Conservation (phyloP, 805 yeast species). For the Saccharomycopsis fibuligera region DNA sequence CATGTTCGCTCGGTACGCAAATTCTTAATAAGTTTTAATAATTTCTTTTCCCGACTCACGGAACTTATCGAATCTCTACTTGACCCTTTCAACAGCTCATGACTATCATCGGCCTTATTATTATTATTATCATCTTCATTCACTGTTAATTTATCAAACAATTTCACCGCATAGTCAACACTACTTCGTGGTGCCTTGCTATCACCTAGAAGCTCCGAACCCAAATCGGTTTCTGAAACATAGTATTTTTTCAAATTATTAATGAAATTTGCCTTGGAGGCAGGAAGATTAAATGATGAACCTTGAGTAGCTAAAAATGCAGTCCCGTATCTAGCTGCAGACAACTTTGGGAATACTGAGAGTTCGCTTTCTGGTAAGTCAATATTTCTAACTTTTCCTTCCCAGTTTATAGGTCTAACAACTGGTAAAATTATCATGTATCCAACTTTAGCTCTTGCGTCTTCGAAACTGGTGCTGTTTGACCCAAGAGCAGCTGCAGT, state of each 20-base stretch:
- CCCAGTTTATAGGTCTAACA: slow-evolving; percentile 11
- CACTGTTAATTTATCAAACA: slow-evolving; percentile 10
- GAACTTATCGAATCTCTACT: not conserved
- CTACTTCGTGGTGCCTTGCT: not conserved
- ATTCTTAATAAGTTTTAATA: slow-evolving; percentile 4
- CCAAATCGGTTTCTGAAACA: slow-evolving; percentile 7
- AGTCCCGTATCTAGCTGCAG: slow-evolving; percentile 12
- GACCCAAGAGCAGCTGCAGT: not conserved
- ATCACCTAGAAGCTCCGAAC: not conserved
- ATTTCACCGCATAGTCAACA: slow-evolving; percentile 1
- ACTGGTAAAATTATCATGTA: slow-evolving; percentile 17
- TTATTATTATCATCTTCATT: not conserved
- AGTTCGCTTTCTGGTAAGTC: not conserved
- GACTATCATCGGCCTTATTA: not conserved
- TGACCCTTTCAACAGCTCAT: too few relatives aligned
- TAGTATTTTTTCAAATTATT: slow-evolving; percentile 14
- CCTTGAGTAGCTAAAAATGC: slow-evolving; percentile 16
- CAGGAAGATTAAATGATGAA: slow-evolving; percentile 9
- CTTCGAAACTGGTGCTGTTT: not conserved
- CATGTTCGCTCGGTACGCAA: slow-evolving; percentile 14
- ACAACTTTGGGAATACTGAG: slow-evolving; percentile 11
- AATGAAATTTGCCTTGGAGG: slow-evolving; percentile 10
- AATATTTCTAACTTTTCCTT: slow-evolving; percentile 11
- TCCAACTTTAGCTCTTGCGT: not conserved
- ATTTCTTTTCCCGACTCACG: not conserved